Percentiles rank a stretch among this genome's conserved stretches.
These are phyloP conservation scores for Haplosporangium sp. DNA, from an alignment of 371 early-diverging fungal genomes.

Conservation along the genomic window DNA sequence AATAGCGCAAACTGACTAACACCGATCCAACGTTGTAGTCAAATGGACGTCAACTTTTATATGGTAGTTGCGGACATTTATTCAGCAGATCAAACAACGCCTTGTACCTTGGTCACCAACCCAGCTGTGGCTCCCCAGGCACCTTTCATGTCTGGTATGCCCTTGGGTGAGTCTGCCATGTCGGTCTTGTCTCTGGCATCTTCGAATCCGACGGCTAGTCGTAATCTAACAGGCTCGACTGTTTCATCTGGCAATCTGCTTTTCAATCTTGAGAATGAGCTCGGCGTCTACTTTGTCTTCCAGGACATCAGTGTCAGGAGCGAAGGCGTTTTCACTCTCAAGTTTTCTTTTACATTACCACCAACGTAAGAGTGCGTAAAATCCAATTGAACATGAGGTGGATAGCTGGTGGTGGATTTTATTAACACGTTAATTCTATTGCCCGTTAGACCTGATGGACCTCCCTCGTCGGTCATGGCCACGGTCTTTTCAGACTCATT, in stretches of 20 bases:
- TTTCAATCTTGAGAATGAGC: conserved; percentile 67
- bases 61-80: conserved; percentile 72
- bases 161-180: conserved; percentile 25
- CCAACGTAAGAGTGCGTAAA: conserved; percentile 61
- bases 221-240: conserved; percentile 79
- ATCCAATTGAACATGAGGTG: not conserved
- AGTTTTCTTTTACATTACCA: conserved; percentile 66
- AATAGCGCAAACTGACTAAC: too few relatives aligned
- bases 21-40: too few relatives aligned
- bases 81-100: conserved; percentile 58
- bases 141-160: conserved; percentile 16
- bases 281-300: conserved; percentile 82
- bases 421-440: too few relatives aligned
- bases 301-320: conserved; percentile 77
- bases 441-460: conserved; percentile 18
- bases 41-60: conserved; percentile 66
- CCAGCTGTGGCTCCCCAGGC: conserved; percentile 61
- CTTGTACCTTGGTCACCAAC: conserved; percentile 64
- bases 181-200: conserved; percentile 50
- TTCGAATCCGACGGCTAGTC: conserved; percentile 59
- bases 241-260: conserved; percentile 77
- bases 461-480: conserved; percentile 46
- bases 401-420: too few relatives aligned
- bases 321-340: conserved; percentile 72
- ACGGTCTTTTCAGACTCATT: conserved; percentile 63